Evolutionary conservation across 148 eudicot genomes (phyloP), one percentile per base, ranked within the genome.

Genomic region (Cornus controversa): DNA sequence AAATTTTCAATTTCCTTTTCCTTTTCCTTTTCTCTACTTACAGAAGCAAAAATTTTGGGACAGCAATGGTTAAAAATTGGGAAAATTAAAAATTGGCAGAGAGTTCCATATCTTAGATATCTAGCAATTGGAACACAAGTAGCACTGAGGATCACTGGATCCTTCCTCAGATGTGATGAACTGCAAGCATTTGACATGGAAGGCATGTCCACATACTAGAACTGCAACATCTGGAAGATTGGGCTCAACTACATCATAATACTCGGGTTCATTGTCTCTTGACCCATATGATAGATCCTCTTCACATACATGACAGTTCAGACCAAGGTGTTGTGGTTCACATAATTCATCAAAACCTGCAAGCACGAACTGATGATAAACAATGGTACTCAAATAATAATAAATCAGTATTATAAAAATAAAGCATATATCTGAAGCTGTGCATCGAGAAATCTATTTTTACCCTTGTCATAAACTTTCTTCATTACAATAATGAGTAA

Each of bases 141-240:
- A 65, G 76, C 92, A 89, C 6, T 64, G 22, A 31, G 87, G 92
- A n/a, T 85, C 87, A 28, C 57, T 64, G 13, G 34, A 42, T 26
- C 77, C 22, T 28, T 37, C 82, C 28, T 74, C 72, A 15, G 74
- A 71, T 28, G 69, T 78, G 26, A 75, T 66, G 23, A 45, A 10
- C 36, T 76, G 75, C 24, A 87, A 72, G 75, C 92, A 89, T 25
- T 74, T 16, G 27, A 31, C 45, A 70, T 89, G 92, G 73, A 85
- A 87, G 66, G 37, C 72, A 78, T 89, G 92, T 10, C 92, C 89
- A 78, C 92, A 87, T 77, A 83, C 36, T 74, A 89, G 78, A 81
- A 85, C 53, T 14, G 87, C 81, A 58, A 82, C 88, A 2, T 63
- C 87, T 54, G 90, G 62, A 75, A 78, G 74, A 28, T 66, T 72